Evolutionary conservation across 2,329 filamentous ascomycete genomes (phyloP).

Genomic region (Cercospora nicotianae): DNA sequence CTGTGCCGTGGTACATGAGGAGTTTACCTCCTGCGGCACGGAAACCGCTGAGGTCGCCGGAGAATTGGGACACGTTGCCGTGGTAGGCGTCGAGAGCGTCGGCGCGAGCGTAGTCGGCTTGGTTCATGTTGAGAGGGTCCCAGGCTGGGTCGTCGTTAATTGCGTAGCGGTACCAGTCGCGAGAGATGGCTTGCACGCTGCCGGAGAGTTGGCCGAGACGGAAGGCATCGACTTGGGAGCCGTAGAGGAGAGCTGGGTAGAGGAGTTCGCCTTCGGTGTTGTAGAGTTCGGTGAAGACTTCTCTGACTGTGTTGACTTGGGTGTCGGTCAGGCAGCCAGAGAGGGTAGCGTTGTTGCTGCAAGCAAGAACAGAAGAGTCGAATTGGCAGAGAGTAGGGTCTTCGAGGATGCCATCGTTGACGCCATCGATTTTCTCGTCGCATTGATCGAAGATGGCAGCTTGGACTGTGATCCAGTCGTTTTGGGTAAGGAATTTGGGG

Average conservation of each 20-base stretch:
- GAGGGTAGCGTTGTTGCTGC: conserved; percentile 38
- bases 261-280: conserved; percentile 48
- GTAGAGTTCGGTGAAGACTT: conserved; percentile 47
- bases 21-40: conserved; percentile 47
- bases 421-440: conserved; percentile 51
- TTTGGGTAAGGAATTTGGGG: conserved; percentile 44
- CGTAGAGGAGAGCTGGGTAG: conserved; percentile 55
- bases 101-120: conserved; percentile 45
- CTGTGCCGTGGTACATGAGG: conserved; percentile 46
- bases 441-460: conserved; percentile 51
- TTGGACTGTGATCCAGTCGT: conserved; percentile 47
- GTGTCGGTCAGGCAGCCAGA: conserved; percentile 46
- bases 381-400: conserved; percentile 49
- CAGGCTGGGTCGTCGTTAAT: conserved; percentile 49
- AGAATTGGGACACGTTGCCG: conserved; percentile 44
- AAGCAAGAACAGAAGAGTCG: conserved; percentile 40
- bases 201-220: conserved; percentile 44
- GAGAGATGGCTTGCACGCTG: conserved; percentile 45
- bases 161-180: conserved; percentile 53
- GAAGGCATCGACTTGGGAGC: conserved; percentile 46
- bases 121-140: conserved; percentile 42
- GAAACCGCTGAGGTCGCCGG: conserved; percentile 44
- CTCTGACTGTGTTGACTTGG: conserved; percentile 48
- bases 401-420: conserved; percentile 51
- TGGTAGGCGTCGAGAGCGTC: conserved; percentile 42